Base-by-base conservation (phyloP, 768 basidiomycete species). In the Leucocoprinus birnbaumii region DNA sequence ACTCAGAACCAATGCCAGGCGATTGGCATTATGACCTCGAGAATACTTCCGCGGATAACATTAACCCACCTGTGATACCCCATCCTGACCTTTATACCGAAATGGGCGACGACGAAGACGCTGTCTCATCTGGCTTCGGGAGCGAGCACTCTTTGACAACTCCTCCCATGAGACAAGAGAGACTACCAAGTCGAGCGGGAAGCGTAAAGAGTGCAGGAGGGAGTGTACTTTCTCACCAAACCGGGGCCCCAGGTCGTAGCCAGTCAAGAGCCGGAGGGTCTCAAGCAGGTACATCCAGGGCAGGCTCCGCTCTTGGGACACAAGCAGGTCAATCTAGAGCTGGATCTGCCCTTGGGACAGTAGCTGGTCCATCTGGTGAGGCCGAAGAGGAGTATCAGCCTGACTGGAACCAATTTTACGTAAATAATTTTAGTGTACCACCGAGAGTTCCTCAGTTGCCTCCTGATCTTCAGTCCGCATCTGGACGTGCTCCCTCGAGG, bases 101-200 rank as follows among this genome's bases (percentile, higher is more conserved):
- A 16, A 42, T 61, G 22, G 59, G 63, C 35, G 51, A 57, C 14
- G 66, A 68, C n/a, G 68, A 68, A 22, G 66, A 66, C 13, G 64
- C 61, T 5, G 61, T 68, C 5, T 68, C 67, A 21, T 69, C 71
- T 21, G 61, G 60, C 5, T 53, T 70, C n/a, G 63, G 53, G 7
- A 64, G 67, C 26, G 58, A 58, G 13, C 67, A 66, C 19, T 65
- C 69, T 3, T 59, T 73, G 37, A 70, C 69, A 5, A 71, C 71
- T 9, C 69, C 69, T 2, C 67, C 62, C 9, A 48, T 8, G 16
- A 48, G 27, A 19, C 37, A 49, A 13, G 47, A 49, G 21, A 25
- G 22, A 19, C 43, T 55, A 35, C 40, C 47, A 2, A 43, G 46
- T 43, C 24, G 34, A 37, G 44, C 52, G 9, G 52, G 42, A 6